Evolutionary conservation across 106 monocot species (phyloP).

Genomic region (Platanthera zijinensis): DNA sequence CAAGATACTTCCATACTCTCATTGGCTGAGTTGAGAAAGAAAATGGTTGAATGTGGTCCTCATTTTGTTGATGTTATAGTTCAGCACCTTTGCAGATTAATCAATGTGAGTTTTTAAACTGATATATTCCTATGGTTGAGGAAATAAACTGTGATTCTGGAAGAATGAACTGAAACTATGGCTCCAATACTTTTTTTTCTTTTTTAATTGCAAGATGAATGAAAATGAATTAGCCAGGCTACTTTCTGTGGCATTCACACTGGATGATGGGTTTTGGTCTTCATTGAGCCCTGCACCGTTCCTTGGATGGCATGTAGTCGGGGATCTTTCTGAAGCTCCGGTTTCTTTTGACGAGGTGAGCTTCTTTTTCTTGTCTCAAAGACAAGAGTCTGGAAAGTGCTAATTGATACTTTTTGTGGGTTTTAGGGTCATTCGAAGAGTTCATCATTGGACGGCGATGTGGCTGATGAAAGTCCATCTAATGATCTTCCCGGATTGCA

Average conservation of each 20-base stretch:
- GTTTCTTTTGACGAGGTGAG: constrained; percentile 81
- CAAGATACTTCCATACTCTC: constrained; percentile 28
- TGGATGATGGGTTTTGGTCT: constrained; percentile 56
- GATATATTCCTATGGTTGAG: not conserved
- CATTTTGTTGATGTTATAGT: constrained; percentile 35
- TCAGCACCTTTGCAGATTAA: constrained; percentile 37
- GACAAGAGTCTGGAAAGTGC: constrained; percentile 3
- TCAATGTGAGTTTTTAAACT: constrained; percentile 35
- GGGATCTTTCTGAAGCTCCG: constrained; percentile 53
- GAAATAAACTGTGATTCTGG: constrained; percentile 4
- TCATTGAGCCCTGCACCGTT: constrained; percentile 47
- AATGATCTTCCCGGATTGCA: constrained; percentile 32
- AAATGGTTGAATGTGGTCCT: constrained; percentile 20
- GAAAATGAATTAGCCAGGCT: constrained; percentile 35
- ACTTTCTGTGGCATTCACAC: constrained; percentile 51
- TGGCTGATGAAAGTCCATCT: constrained; percentile 29
- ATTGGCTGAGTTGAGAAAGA: constrained; percentile 37
- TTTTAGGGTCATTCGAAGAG: constrained; percentile 52
- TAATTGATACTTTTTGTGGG: not conserved
- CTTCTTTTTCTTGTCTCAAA: not conserved
- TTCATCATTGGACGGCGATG: constrained; percentile 61
- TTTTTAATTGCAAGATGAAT: constrained; percentile 39
- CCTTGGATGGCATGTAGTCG: constrained; percentile 47
- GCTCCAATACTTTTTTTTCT: not conserved
- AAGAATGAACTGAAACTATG: not conserved